These are phyloP conservation scores for Trichoderma reesei DNA, from an alignment of 495 filamentous ascomycete species.

Conservation along the genomic window DNA sequence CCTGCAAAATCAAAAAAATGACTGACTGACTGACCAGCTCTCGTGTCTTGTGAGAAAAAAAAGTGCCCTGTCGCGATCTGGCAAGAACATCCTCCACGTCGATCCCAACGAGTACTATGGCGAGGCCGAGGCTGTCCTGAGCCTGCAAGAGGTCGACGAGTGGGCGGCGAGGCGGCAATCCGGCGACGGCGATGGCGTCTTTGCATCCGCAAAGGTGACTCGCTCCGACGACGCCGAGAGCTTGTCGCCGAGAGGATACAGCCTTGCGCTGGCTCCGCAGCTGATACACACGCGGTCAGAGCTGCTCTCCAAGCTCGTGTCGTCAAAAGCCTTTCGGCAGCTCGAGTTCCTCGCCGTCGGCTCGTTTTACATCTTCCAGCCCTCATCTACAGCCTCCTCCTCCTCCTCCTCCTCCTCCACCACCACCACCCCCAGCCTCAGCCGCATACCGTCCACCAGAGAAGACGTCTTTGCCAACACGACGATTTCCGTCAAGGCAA, in stretches of 20 bases:
- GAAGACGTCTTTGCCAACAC: slow-evolving; percentile 79
- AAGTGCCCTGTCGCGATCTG: slow-evolving; percentile 87
- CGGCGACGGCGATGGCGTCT: slow-evolving; percentile 12
- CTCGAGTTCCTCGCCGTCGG: slow-evolving; percentile 92
- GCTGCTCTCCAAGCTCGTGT: slow-evolving; percentile 67
- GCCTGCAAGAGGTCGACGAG: slow-evolving; percentile 65
- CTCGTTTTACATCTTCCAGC: slow-evolving; percentile 74
- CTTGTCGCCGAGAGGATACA: slow-evolving; percentile 64
- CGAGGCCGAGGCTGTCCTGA: slow-evolving; percentile 75
- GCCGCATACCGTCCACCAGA: slow-evolving; percentile 67
- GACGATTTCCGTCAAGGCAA: slow-evolving; percentile 60
- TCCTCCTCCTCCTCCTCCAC: no score
- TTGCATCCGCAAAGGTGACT: slow-evolving; percentile 20
- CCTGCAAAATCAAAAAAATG: slow-evolving; percentile 2
- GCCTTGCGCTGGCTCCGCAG: slow-evolving; percentile 73
- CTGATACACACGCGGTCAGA: slow-evolving; percentile 75
- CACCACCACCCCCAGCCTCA: slow-evolving; percentile 28
- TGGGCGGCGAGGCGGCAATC: slow-evolving; percentile 46
- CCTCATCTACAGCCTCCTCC: slow-evolving; percentile 16
- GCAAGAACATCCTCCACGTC: slow-evolving; percentile 84
- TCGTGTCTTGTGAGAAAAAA: slow-evolving; percentile 20
- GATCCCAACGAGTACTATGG: slow-evolving; percentile 87
- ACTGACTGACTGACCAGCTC: slow-evolving; percentile 7
- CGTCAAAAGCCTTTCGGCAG: slow-evolving; percentile 77
- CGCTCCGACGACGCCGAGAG: slow-evolving; percentile 17